Percentiles rank a stretch among this genome's conserved stretches.
Conservation (phyloP, 2,329 filamentous ascomycete genomes). For the Pestalotiopsis sp. region DNA sequence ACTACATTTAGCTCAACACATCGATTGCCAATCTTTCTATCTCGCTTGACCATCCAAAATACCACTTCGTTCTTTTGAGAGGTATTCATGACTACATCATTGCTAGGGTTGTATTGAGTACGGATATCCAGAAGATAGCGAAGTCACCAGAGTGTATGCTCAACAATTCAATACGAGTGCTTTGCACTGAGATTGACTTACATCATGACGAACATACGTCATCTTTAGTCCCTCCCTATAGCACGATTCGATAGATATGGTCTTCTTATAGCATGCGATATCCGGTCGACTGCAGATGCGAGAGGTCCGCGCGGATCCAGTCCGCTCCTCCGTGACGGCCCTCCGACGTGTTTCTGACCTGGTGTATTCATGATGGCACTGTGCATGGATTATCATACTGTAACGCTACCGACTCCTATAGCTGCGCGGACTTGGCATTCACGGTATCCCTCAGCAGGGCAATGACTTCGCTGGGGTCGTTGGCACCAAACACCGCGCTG, state of each 20-base stretch:
- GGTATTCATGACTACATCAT: neutral
- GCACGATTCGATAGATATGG: neutral
- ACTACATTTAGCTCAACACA: slow-evolving; percentile 13
- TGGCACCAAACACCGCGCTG: slow-evolving; percentile 91
- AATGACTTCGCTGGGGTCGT: slow-evolving; percentile 87
- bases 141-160: neutral
- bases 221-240: neutral
- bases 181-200: neutral
- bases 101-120: neutral
- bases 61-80: neutral
- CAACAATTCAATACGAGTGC: neutral
- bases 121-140: neutral
- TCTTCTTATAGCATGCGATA: neutral
- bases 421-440: slow-evolving; percentile 55
- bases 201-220: neutral
- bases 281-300: neutral
- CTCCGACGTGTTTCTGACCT: neutral
- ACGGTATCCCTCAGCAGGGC: slow-evolving; percentile 78
- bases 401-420: slow-evolving; percentile 26
- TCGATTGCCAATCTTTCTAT: slow-evolving; percentile 11
- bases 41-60: neutral
- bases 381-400: neutral
- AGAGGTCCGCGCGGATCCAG: neutral
- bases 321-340: neutral
- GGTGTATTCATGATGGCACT: neutral